Evolutionary conservation across 805 yeast genomes (phyloP), one percentile per base, ranked within the genome.

Genomic region (Candida boidinii): DNA sequence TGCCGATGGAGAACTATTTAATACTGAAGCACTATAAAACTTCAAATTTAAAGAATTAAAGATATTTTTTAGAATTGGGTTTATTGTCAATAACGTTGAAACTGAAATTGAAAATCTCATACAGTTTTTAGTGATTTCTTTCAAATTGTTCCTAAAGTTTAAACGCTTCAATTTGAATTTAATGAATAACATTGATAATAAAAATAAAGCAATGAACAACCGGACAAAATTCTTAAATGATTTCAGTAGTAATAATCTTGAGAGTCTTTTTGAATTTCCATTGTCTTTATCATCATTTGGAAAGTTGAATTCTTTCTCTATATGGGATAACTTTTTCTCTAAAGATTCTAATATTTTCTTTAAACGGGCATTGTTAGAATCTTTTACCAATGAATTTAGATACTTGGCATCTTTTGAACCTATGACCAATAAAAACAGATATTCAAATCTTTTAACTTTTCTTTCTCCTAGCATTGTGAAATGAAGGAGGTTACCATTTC

Each of bases 41-140:
- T n/a, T n/a, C n/a, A n/a, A n/a, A n/a, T 16, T 13, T 13, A 16
- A 17, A 3, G 15, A 7, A 8, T 23, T 15, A 2, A 22, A n/a
- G 4, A 17, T 12, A 5, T 15, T 4, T 13, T 29, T 33, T 5
- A 43, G 15, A 4, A 42, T 21, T 4, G 44, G 42, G 21, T 40
- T 39, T 5, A 42, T 9, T 3, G 49, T 38, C 9, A 44, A 25
- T 13, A 44, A 20, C 13, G 37, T 25, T 1, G 42, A 36, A 3
- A 42, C 8, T 13, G 49, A 39, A 2, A 27, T 23, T 6, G 43
- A 17, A 10, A 38, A 32, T 12, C 35, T 28, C 9, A 33, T 13
- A 12, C 13, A 12, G 19, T 29, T 34, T 12, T 18, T 15, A 7
- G n/a, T 15, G 23, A 8, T 28, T 16, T 14, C 14, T 23, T 14